Evolutionary conservation across 2,329 filamentous ascomycete species (phyloP), one percentile per base, ranked within the genome.

Genomic region (Fusarium ambrosium): DNA sequence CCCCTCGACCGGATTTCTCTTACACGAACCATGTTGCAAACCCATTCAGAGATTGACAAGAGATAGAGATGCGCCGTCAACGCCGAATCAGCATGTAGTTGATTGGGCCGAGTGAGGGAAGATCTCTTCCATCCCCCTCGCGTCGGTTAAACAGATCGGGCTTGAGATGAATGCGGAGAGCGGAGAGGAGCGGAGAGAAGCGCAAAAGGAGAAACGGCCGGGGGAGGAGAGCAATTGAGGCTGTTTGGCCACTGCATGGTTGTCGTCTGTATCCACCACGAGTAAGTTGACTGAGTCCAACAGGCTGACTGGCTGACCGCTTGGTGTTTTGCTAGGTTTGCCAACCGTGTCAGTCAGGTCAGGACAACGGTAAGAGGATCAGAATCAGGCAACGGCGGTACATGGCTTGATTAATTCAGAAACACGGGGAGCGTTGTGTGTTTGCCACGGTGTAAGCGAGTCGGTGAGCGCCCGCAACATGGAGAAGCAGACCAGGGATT

Each of bases 21-120:
- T 82, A 82, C 81, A 81, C 79, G 76, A 82, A 80, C 71, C 73
- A 78, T 79, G 78, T 81, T 80, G 80, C 81, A 81, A 81, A 80
- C 77, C 77, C 55, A 73, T 77, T 77, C 72, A 71, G 63, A 75
- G 72, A 74, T 68, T 67, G 64, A 77, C 74, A 75, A 48, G 70
- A 66, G 76, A 79, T 72, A 76, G 70, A 78, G 68, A 74, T 75
- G 75, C 72, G 73, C 73, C 63, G 56, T 61, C 65, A 61, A 67
- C 29, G 37, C 51, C 70, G 56, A 75, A 71, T 61, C 74, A 66
- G 72, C 64, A 72, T 66, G 55, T 48, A 62, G 53, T 48, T 77
- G 75, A 79, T 79, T 78, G 78, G 78, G 60, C 61, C 62, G 62
- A 64, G 59, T 20, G 27, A 41, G 60, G 36, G 53, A 59, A 48